Evolutionary conservation across 768 basidiomycete genomes (phyloP).

Genomic region (Imleria badia): DNA sequence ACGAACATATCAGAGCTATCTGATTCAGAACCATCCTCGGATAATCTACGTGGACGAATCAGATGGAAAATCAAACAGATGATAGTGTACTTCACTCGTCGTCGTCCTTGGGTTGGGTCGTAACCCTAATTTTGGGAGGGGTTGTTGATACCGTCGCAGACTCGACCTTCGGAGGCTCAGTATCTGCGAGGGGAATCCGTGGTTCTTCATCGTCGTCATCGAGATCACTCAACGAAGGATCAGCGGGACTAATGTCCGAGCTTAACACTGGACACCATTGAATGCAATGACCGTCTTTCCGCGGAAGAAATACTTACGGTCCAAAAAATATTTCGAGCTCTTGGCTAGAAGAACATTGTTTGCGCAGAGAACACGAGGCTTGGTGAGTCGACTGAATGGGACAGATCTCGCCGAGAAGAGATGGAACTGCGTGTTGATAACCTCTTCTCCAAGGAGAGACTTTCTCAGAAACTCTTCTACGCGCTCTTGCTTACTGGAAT

Average conservation of each 20-base stretch:
- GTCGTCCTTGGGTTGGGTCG: conserved; percentile 2
- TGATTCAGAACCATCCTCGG: conserved; percentile 16
- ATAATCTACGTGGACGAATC: background rate
- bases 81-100: conserved; percentile 1
- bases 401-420: conserved; percentile 19
- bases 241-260: background rate
- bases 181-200: background rate
- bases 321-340: conserved; percentile 26
- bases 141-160: background rate
- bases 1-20: conserved; percentile 16
- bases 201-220: conserved; percentile 27
- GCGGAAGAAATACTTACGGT: conserved; percentile 13
- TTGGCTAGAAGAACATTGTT: conserved; percentile 30
- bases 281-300: background rate
- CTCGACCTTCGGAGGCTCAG: background rate
- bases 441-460: conserved; percentile 27
- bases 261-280: conserved; percentile 10
- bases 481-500: conserved; percentile 9
- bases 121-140: background rate
- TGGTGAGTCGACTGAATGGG: conserved; percentile 5
- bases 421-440: conserved; percentile 34
- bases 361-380: conserved; percentile 26
- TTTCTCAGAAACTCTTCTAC: conserved; percentile 23
- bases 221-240: conserved; percentile 27
- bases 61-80: background rate